phyloP scores from a whole-genome alignment of 495 filamentous ascomycete genomes.

The Penicillium waksmanii region DNA sequence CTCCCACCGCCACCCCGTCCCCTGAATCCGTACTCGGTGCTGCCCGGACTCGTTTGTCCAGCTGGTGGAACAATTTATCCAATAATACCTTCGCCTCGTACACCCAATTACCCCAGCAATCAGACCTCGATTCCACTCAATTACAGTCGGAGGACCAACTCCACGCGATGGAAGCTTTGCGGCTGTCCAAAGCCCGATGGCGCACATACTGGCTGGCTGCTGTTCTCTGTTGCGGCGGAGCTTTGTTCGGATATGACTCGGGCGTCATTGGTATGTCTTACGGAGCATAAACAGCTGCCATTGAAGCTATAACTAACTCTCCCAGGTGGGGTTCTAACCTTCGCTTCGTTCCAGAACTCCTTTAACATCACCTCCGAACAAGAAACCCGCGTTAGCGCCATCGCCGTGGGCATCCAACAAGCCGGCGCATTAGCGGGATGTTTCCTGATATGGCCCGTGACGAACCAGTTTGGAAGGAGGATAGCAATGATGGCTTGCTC shows the following conservation, averaged over 20 bases:
- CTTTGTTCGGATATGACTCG: slow-evolving; percentile 50
- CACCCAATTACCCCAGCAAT: slow-evolving; percentile 20
- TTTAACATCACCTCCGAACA: slow-evolving; percentile 41
- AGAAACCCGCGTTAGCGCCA: slow-evolving; percentile 45
- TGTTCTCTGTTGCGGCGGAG: slow-evolving; percentile 50
- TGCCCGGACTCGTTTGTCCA: slow-evolving; percentile 13
- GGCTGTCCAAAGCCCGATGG: slow-evolving; percentile 37
- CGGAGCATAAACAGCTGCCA: neutral
- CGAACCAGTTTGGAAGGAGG: slow-evolving; percentile 47
- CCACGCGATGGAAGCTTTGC: slow-evolving; percentile 25
- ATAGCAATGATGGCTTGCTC: slow-evolving; percentile 49
- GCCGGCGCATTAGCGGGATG: slow-evolving; percentile 52
- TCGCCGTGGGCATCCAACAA: slow-evolving; percentile 52
- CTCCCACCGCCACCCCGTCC: slow-evolving; percentile 12
- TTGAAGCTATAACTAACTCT: neutral
- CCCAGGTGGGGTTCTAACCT: slow-evolving; percentile 51
- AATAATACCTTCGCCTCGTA: slow-evolving; percentile 10
- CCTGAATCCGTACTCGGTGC: slow-evolving; percentile 17
- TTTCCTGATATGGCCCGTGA: slow-evolving; percentile 55
- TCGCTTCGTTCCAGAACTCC: slow-evolving; percentile 48
- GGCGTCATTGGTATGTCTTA: slow-evolving; percentile 44
- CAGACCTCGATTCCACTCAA: slow-evolving; percentile 11
- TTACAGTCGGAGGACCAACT: neutral
- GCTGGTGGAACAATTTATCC: slow-evolving; percentile 16
- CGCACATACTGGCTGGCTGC: slow-evolving; percentile 58